Evolutionary conservation across 306 rosid genomes (phyloP).

Genomic region (Dryas octopetala): DNA sequence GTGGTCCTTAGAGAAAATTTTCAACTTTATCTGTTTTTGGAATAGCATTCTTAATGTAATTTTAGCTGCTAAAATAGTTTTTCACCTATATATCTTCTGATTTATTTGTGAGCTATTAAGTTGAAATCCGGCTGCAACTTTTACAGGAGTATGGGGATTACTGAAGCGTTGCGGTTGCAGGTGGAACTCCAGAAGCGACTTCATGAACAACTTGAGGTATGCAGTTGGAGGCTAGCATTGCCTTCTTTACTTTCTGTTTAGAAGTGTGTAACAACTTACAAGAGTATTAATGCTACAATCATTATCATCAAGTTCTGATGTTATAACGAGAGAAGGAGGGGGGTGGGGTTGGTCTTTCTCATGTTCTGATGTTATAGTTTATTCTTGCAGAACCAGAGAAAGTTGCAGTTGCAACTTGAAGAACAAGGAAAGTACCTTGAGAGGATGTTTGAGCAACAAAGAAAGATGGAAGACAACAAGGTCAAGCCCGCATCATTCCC

Average conservation of each 20-base stretch:
- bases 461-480: slow-evolving; percentile 53
- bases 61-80: not conserved
- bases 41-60: no score
- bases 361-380: slow-evolving; percentile 26
- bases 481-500: slow-evolving; percentile 41
- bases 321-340: not conserved
- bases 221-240: slow-evolving; percentile 15
- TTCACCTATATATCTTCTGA: not conserved
- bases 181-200: slow-evolving; percentile 98
- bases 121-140: slow-evolving; percentile 10
- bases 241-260: not conserved
- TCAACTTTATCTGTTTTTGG: no score
- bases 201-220: slow-evolving; percentile 97
- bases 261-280: not conserved
- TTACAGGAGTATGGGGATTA: slow-evolving; percentile 77
- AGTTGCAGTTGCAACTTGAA: slow-evolving; percentile 82
- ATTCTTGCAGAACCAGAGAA: slow-evolving; percentile 68
- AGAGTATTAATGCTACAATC: no score
- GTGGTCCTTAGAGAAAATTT: not conserved
- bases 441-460: slow-evolving; percentile 82
- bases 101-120: not conserved
- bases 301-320: not conserved
- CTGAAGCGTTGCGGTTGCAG: slow-evolving; percentile 89
- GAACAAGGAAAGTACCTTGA: slow-evolving; percentile 77
- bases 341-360: not conserved